phyloP scores from a whole-genome alignment of 1,139 yeast species.

The Candida labiduridarum region DNA sequence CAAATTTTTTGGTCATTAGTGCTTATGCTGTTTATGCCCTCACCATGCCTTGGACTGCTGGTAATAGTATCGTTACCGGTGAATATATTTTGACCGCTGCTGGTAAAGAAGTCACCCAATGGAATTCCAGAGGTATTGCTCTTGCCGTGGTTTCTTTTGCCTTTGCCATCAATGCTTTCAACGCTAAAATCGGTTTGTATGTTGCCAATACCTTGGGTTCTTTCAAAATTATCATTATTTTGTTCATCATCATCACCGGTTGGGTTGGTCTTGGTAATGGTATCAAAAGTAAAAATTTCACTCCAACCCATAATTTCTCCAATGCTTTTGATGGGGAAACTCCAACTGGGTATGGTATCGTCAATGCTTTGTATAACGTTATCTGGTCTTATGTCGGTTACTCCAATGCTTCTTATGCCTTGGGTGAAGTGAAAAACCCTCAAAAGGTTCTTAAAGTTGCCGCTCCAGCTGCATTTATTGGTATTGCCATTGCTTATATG shows the following conservation, averaged over 20 bases:
- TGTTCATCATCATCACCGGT: slow-evolving; percentile 72
- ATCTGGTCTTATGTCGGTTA: slow-evolving; percentile 81
- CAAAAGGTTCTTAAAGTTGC: slow-evolving; percentile 43
- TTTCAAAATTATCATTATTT: slow-evolving; percentile 69
- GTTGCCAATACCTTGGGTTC: slow-evolving; percentile 71
- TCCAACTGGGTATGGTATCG: slow-evolving; percentile 77
- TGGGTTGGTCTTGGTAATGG: slow-evolving; percentile 84
- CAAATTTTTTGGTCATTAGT: slow-evolving; percentile 69
- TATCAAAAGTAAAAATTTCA: slow-evolving; percentile 48
- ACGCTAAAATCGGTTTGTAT: slow-evolving; percentile 66
- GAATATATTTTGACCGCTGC: slow-evolving; percentile 67
- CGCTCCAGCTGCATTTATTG: slow-evolving; percentile 54
- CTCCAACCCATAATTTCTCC: slow-evolving; percentile 59
- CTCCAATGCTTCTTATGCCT: slow-evolving; percentile 79
- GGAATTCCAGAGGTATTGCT: slow-evolving; percentile 80
- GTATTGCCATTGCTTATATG: slow-evolving; percentile 69
- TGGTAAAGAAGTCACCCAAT: slow-evolving; percentile 63
- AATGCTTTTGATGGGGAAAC: slow-evolving; percentile 60
- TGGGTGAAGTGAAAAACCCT: slow-evolving; percentile 71
- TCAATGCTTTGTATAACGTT: slow-evolving; percentile 75
- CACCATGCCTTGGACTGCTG: slow-evolving; percentile 84
- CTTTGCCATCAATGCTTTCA: slow-evolving; percentile 62
- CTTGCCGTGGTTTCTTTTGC: slow-evolving; percentile 74
- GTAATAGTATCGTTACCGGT: slow-evolving; percentile 59
- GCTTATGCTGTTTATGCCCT: slow-evolving; percentile 78